Base-by-base conservation (phyloP, 139 green algal species). In the Klebsormidium nitens region DNA sequence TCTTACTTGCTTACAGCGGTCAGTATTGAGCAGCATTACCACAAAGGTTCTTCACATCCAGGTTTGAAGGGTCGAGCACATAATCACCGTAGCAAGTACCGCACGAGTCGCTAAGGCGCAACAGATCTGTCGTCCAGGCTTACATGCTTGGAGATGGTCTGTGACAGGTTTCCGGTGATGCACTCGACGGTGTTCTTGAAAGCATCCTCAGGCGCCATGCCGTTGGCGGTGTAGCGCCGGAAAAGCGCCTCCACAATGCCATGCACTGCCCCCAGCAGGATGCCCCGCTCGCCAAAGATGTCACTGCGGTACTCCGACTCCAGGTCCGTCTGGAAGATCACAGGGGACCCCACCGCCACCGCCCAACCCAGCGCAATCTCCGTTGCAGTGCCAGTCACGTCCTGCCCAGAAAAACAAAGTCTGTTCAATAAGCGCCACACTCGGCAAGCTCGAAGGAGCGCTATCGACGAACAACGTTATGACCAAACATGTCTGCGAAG, bases 241-340 rank as follows among this genome's bases (percentile, higher is more conserved):
- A 95, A 99, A 6, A 99, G 89, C 4, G 86, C 88, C 85, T 99
- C 95, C 60, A 97, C 91, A 73, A 98, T 91, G 77, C 94, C 95
- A 81, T 99, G 95, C 72, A 99, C 95, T 35, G 85, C 95, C 34
- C 95, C 95, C 81, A 99, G 89, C 71, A 99, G 83, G 72, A 96
- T 92, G 81, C 70, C 69, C 72, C 93, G 88, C 89, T 99, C 95
- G 74, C 95, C 95, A 72, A 97, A 99, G 83, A 99, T 99, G 86
- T 99, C 95, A 11, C 76, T 89, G 85, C 95, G 92, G 90, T 98
- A 99, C 87, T 99, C 95, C 47, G 78, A 89, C 84, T 99, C 95
- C 66, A 99, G 86, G 5, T 95, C 98, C 56, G 95, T 99, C 59
- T 70, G 72, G 85, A 99, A 99, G 31, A 91, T 91, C 80, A 99